phyloP scores from a whole-genome alignment of 371 early-diverging fungal species.

The Parasitella parasitica region DNA sequence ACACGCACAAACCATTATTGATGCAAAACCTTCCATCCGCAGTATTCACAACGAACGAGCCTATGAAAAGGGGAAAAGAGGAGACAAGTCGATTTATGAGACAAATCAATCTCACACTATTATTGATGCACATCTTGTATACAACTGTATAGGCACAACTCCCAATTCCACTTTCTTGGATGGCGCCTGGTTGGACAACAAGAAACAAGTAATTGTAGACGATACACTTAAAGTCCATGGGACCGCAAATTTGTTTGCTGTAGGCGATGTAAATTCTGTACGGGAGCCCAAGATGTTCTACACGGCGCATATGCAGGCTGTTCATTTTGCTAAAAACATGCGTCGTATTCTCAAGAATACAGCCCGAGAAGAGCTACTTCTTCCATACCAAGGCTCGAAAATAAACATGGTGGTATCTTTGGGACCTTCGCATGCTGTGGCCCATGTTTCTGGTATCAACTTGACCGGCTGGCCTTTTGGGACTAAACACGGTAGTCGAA shows the following conservation, averaged over 20 bases:
- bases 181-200: constrained; percentile 26
- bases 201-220: constrained; percentile 27
- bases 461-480: constrained; percentile 34
- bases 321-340: constrained; percentile 30
- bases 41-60: constrained; percentile 28
- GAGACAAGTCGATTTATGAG: constrained; percentile 10
- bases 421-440: constrained; percentile 31
- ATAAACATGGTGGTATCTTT: constrained; percentile 34
- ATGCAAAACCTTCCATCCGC: constrained; percentile 4
- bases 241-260: constrained; percentile 26
- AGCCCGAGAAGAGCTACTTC: not conserved
- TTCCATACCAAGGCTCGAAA: constrained; percentile 21
- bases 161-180: constrained; percentile 35
- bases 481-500: constrained; percentile 22
- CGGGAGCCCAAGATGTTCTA: constrained; percentile 46
- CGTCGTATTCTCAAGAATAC: constrained; percentile 4
- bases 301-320: constrained; percentile 45
- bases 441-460: constrained; percentile 14
- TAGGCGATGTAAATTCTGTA: constrained; percentile 34
- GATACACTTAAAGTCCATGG: constrained; percentile 23
- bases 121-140: constrained; percentile 29
- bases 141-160: constrained; percentile 29
- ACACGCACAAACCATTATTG: constrained; percentile 21
- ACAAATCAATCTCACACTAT: constrained; percentile 27
- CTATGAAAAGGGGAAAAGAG: not conserved